Base-by-base conservation (phyloP, 2,329 filamentous ascomycete genomes). In the Aspergillus nomiae region DNA sequence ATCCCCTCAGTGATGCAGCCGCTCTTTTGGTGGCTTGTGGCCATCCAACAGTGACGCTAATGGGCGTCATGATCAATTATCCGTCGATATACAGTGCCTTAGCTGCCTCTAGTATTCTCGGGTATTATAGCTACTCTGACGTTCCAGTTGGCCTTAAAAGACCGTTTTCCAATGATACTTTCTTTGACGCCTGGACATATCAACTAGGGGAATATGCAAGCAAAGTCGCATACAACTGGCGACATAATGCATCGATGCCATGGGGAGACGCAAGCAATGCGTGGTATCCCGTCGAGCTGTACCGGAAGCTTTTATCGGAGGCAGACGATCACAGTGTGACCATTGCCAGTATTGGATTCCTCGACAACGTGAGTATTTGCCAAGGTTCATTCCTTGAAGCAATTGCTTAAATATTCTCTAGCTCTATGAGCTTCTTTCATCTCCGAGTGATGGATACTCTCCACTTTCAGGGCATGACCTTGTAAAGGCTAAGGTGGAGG, bases 321-420 rank as follows among this genome's bases (percentile, higher is more conserved):
- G 45, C 43, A 19, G 43, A 28, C 8, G 38, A 59, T 8, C 6
- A 46, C 6, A 56, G 59, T 11, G 59, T 61, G 28, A 64, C 41
- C 4, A 64, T 62, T 36, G 59, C 38, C 24, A 64, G 62, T 30
- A 59, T 64, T 41, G 62, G 62, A 9, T 59, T 62, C 21, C 24
- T 64, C 14, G 59, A 64, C 24, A 62, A 64, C 51, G 59, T 61
- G 46, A 32, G 59, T 51, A n/a, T 11, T 28, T 16, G 14, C 24
- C 5, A 28, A 48, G 1, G 6, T 2, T 7, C 4, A 8, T 28
- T 21, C 4, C 48, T 10, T 28, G 26, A 51, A 21, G 14, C n/a
- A 28, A 4, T 51, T 5, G 16, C 46, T 28, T 36, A 8, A 12
- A 4, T 46, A 16, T 16, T 28, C 5, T 10, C 11, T 19, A 63